A percentile compares a stretch with the other conserved stretches of the same genome.
Conservation (phyloP, 352 stramenopile genomes). For the Globisporangium okanoganense region DNA sequence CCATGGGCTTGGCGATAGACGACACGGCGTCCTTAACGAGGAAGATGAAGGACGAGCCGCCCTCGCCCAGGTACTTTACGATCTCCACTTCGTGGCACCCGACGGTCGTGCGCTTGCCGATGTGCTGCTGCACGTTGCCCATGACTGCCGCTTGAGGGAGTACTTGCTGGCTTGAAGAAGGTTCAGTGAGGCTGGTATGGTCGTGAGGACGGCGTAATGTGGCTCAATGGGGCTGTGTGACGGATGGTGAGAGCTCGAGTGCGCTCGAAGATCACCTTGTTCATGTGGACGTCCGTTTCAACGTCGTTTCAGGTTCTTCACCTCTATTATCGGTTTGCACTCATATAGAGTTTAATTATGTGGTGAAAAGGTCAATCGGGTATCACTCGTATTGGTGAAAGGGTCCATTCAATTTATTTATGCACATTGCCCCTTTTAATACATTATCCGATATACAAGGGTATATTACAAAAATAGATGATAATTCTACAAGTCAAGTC, state of each 20-base stretch:
- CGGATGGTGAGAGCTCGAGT: neutral
- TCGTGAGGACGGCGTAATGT: no score
- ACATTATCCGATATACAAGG: neutral
- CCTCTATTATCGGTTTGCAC: neutral
- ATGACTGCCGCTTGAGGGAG: constrained; percentile 30
- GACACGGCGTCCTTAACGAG: constrained; percentile 57
- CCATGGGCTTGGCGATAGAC: constrained; percentile 35
- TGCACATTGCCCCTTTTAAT: no score
- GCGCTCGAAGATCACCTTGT: neutral
- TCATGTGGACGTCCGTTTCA: constrained; percentile 6
- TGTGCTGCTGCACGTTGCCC: constrained; percentile 79
- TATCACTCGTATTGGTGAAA: no score
- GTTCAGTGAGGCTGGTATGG: neutral
- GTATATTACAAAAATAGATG: neutral
- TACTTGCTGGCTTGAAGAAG: neutral
- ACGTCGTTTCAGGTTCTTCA: constrained; percentile 23
- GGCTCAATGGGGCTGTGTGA: neutral
- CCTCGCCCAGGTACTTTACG: constrained; percentile 72
- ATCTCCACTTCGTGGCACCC: constrained; percentile 63
- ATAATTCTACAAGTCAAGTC: neutral
- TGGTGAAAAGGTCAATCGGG: no score
- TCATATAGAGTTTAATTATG: no score
- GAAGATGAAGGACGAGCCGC: constrained; percentile 82
- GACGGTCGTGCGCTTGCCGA: constrained; percentile 61
- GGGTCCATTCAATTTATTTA: no score